Conservation (phyloP, 805 yeast species). For the Candida insectorum region DNA sequence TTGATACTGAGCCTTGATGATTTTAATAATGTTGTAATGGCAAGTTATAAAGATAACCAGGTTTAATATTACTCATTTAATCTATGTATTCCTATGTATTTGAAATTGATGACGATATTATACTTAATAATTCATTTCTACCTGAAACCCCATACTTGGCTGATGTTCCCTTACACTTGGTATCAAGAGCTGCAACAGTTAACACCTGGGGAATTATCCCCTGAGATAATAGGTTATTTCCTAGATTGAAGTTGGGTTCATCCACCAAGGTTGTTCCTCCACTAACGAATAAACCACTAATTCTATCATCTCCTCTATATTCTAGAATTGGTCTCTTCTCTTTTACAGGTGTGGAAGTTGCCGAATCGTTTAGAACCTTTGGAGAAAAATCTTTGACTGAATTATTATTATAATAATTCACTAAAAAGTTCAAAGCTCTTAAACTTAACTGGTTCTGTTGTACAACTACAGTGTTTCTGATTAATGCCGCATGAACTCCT, state of each 20-base stretch:
- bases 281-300: conserved; percentile 42
- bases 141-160: conserved; percentile 68
- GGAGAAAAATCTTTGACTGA: conserved; percentile 24
- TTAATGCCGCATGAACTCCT: conserved; percentile 70
- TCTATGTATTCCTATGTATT: too few relatives aligned
- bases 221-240: conserved; percentile 39
- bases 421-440: conserved; percentile 54
- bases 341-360: conserved; percentile 10
- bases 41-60: conserved; percentile 49
- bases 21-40: conserved; percentile 50
- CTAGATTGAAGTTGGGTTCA: conserved; percentile 60
- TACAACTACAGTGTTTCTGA: conserved; percentile 65
- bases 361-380: conserved; percentile 13
- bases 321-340: conserved; percentile 4
- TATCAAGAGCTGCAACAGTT: conserved; percentile 55
- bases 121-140: conserved; percentile 60
- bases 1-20: conserved; percentile 49
- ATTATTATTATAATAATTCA: conserved; percentile 29
- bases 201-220: conserved; percentile 44
- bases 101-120: too few relatives aligned
- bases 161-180: conserved; percentile 42
- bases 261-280: conserved; percentile 70
- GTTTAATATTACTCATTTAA: too few relatives aligned
- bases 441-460: conserved; percentile 60
- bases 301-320: neutral